These are phyloP conservation scores for Claviceps purpurea DNA, from an alignment of 2,329 filamentous ascomycete species.

Conservation along the genomic window DNA sequence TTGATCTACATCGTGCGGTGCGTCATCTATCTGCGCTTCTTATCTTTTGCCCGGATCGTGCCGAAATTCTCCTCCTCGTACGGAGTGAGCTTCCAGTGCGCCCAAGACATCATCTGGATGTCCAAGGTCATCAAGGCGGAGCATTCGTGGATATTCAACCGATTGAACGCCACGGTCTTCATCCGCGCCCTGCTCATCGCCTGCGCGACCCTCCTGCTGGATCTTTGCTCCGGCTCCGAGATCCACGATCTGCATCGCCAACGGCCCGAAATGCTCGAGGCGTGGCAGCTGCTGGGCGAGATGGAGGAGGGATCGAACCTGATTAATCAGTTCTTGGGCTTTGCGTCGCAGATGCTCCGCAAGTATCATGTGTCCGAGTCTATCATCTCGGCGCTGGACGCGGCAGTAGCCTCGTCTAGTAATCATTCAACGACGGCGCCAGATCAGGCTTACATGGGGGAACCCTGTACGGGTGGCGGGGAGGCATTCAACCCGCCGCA, in stretches of 20 bases:
- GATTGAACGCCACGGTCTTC: background rate
- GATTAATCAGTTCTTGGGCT: slow-evolving; percentile 3
- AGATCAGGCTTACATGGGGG: no score
- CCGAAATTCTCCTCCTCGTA: slow-evolving; percentile 1
- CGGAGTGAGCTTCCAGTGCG: background rate
- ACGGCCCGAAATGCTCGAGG: slow-evolving; percentile 2
- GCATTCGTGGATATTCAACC: background rate
- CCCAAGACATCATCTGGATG: slow-evolving; percentile 3
- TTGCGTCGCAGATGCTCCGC: slow-evolving; percentile 2
- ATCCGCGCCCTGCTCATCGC: slow-evolving; percentile 1
- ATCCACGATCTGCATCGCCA: background rate
- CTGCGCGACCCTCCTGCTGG: slow-evolving; percentile 2
- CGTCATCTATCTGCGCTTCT: slow-evolving; percentile 2
- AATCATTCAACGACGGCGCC: no score
- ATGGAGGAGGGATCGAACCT: slow-evolving; percentile 3
- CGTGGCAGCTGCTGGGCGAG: slow-evolving; percentile 1
- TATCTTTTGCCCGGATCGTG: background rate
- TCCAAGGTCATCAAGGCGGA: background rate
- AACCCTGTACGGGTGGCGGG: background rate
- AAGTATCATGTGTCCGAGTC: slow-evolving; percentile 1
- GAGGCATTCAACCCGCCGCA: no score
- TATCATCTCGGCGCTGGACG: background rate
- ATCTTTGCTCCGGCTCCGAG: slow-evolving; percentile 2
- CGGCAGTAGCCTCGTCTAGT: background rate
- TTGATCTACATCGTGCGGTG: slow-evolving; percentile 3